phyloP scores from a whole-genome alignment of 2,329 filamentous ascomycete species.

The Penicillium sp. region DNA sequence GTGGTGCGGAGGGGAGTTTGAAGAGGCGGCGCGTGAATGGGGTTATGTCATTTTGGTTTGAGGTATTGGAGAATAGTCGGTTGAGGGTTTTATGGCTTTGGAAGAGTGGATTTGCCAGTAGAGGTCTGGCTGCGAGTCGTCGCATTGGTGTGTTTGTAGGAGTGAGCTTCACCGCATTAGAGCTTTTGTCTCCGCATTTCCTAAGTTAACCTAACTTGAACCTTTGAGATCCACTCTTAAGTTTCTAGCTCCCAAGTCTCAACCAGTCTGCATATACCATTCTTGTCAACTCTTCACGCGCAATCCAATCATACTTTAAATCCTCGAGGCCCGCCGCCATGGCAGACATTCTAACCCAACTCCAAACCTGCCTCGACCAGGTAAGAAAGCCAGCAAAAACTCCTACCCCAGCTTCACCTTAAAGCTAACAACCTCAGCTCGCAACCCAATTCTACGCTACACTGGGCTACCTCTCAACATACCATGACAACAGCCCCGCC shows the following conservation, averaged over 20 bases:
- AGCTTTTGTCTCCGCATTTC: conserved; percentile 26
- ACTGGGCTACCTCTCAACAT: conserved; percentile 49
- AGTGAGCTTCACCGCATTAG: conserved; percentile 23
- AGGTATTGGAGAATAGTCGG: conserved; percentile 16
- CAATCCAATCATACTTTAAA: background rate
- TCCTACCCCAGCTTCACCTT: conserved; percentile 1
- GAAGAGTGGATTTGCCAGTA: background rate
- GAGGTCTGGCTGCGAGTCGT: conserved; percentile 12
- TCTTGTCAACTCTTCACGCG: background rate
- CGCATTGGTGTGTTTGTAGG: conserved; percentile 21
- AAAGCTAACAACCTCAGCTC: conserved; percentile 32
- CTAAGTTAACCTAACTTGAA: background rate
- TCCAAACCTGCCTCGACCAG: conserved; percentile 54
- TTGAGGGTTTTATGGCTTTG: background rate
- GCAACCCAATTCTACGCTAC: conserved; percentile 55
- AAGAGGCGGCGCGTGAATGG: conserved; percentile 38
- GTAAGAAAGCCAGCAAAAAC: conserved; percentile 24
- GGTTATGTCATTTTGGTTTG: conserved; percentile 14
- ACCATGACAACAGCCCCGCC: conserved; percentile 46
- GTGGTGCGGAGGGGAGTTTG: conserved; percentile 36
- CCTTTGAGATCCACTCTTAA: conserved; percentile 6
- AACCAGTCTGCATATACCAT: background rate
- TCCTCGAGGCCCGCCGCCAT: conserved; percentile 22
- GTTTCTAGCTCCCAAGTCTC: background rate
- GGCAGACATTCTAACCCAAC: conserved; percentile 52